Percentiles rank a stretch among this genome's conserved stretches.
phyloP scores from a whole-genome alignment of 163 green algal genomes.

The Chlorella variabilis region DNA sequence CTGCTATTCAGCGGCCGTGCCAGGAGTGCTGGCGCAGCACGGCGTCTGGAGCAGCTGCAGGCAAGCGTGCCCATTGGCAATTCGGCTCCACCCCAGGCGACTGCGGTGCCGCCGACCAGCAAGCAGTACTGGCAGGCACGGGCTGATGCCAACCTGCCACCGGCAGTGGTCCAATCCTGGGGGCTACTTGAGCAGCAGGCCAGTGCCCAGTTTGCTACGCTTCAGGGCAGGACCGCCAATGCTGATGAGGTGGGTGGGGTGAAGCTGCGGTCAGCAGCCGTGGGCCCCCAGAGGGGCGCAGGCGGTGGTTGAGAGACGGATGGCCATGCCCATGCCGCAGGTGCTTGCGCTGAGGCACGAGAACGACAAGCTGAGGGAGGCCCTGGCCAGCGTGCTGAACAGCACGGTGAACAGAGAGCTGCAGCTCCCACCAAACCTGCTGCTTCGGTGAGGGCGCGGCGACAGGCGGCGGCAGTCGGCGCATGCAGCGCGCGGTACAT shows the following conservation, averaged over 20 bases:
- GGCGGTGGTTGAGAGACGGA: too few species aligned
- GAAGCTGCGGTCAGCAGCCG: background rate
- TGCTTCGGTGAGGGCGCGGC: constrained; percentile 7
- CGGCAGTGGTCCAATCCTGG: background rate
- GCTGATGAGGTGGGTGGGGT: constrained; percentile 23
- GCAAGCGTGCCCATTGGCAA: background rate
- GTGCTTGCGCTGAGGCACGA: constrained; percentile 24
- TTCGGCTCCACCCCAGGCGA: background rate
- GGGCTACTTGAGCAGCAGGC: constrained; percentile 22
- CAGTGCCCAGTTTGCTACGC: background rate
- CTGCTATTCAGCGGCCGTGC: background rate
- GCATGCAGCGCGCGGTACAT: too few species aligned
- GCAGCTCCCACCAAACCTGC: constrained; percentile 14
- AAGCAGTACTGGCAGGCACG: constrained; percentile 22
- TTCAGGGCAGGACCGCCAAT: constrained; percentile 4
- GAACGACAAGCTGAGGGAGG: constrained; percentile 24
- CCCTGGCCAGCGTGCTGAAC: background rate
- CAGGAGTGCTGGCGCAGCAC: background rate
- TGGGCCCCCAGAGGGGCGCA: too few species aligned
- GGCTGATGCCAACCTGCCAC: background rate
- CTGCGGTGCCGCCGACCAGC: constrained; percentile 12
- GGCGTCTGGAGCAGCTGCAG: background rate
- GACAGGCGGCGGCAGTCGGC: too few species aligned
- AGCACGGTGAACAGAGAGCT: constrained; percentile 14
- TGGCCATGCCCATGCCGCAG: too few species aligned